Percentiles rank a stretch among this genome's conserved stretches.
Evolutionary conservation across 176 grass and related monocot genomes (phyloP).

Genomic region (Ensete ventricosum): DNA sequence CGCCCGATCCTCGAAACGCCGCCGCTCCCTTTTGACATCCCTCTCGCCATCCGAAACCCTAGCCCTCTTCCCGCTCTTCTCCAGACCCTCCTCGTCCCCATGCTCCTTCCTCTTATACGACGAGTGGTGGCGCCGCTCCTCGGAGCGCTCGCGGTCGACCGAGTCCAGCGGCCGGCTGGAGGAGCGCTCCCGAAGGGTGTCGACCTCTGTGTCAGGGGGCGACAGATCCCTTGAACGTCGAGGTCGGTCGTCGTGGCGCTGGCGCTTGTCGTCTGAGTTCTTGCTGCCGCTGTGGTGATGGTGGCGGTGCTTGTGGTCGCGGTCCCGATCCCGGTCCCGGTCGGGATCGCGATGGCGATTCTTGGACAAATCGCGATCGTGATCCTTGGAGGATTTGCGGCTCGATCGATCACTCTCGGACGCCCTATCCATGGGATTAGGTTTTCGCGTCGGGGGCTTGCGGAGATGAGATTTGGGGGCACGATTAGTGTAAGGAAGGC

Average conservation of each 20-base stretch:
- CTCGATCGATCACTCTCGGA: constrained; percentile 8
- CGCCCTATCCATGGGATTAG: constrained; percentile 43
- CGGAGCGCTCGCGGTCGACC: constrained; percentile 34
- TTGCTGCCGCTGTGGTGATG: constrained; percentile 23
- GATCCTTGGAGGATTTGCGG: background rate
- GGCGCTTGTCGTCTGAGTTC: constrained; percentile 13
- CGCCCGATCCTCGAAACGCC: constrained; percentile 13
- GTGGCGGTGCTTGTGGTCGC: constrained; percentile 23
- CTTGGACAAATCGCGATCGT: constrained; percentile 25
- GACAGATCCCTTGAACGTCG: background rate
- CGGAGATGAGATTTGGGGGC: background rate
- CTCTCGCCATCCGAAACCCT: constrained; percentile 16
- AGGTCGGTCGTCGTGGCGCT: background rate
- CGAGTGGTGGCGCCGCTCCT: constrained; percentile 32
- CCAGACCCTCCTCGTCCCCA: constrained; percentile 17
- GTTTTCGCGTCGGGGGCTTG: background rate
- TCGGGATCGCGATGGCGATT: constrained; percentile 31
- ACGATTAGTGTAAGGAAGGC: too few species aligned
- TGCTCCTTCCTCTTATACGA: constrained; percentile 41
- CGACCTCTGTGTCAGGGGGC: constrained; percentile 11
- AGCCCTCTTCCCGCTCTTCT: constrained; percentile 15
- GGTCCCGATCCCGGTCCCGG: constrained; percentile 20
- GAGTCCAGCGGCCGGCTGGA: constrained; percentile 45
- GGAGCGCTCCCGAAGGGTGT: constrained; percentile 18
- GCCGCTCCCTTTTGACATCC: constrained; percentile 14